These are phyloP conservation scores for Saxispiralis lemnorum DNA, from an alignment of 495 filamentous ascomycete genomes.

Conservation along the genomic window DNA sequence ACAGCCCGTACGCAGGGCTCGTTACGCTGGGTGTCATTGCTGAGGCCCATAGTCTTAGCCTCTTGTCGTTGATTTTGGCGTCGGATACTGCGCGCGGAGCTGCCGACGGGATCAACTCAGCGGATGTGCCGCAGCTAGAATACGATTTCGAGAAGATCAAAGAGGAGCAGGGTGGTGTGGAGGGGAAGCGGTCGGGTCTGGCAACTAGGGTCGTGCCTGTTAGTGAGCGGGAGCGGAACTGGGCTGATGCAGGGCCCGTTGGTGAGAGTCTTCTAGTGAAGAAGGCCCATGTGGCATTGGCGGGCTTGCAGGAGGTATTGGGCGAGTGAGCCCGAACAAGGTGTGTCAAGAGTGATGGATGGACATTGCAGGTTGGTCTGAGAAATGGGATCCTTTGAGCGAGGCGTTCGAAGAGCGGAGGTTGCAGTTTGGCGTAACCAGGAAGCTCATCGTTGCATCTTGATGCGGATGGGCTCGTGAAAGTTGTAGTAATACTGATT, in stretches of 20 bases:
- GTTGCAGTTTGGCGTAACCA: no score
- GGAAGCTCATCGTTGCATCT: no score
- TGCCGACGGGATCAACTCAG: slow-evolving; percentile 37
- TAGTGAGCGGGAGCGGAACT: slow-evolving; percentile 48
- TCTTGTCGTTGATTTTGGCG: slow-evolving; percentile 49
- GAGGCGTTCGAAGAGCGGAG: no score
- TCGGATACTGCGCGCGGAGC: slow-evolving; percentile 41
- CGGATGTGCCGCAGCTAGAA: slow-evolving; percentile 45
- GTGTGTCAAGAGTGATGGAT: no score
- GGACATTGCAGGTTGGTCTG: no score
- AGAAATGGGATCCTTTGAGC: no score
- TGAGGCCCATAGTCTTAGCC: slow-evolving; percentile 59
- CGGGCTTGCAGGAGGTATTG: slow-evolving; percentile 45
- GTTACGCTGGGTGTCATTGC: slow-evolving; percentile 53
- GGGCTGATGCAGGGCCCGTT: slow-evolving; percentile 16
- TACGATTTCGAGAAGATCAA: slow-evolving; percentile 54
- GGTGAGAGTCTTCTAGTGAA: slow-evolving; percentile 17
- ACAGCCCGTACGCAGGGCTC: slow-evolving; percentile 25
- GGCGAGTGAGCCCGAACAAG: slow-evolving; percentile 3
- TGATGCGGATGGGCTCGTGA: no score
- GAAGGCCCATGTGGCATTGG: slow-evolving; percentile 39
- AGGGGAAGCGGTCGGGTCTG: slow-evolving; percentile 36
- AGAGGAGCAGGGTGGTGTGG: slow-evolving; percentile 63
- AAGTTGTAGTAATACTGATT: no score
- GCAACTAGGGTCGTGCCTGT: slow-evolving; percentile 54